These are phyloP conservation scores for Colletotrichum caudatum DNA, from an alignment of 2,329 filamentous ascomycete genomes.

Conservation along the genomic window DNA sequence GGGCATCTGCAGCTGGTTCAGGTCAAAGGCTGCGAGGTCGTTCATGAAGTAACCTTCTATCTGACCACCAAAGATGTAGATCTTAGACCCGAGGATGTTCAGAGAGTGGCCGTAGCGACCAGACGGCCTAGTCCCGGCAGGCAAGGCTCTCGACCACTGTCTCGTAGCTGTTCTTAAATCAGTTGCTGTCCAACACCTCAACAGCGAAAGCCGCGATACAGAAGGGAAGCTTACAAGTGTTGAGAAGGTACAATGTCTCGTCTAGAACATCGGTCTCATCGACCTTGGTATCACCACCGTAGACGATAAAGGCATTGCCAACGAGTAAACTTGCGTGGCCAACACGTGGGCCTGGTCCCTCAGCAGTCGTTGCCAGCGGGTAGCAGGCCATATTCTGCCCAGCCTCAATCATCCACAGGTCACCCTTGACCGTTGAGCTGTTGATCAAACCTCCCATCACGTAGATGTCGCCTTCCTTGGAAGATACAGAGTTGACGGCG, in stretches of 20 bases:
- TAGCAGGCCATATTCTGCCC: constrained; percentile 90
- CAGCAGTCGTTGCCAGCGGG: constrained; percentile 89
- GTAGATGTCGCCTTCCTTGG: constrained; percentile 97
- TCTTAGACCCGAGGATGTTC: constrained; percentile 96
- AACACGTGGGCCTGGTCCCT: constrained; percentile 94
- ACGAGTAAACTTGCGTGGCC: constrained; percentile 94
- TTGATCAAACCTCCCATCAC: constrained; percentile 98
- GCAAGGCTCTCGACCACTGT: constrained; percentile 96
- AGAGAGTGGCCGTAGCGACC: constrained; percentile 96
- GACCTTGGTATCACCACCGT: constrained; percentile 97
- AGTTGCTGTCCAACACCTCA: background rate
- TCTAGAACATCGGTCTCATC: constrained; percentile 92
- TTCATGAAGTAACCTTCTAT: constrained; percentile 99
- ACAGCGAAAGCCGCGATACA: background rate
- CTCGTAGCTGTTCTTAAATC: constrained; percentile 77
- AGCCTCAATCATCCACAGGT: constrained; percentile 97
- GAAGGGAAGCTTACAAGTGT: constrained; percentile 83
- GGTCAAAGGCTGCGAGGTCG: constrained; percentile 92
- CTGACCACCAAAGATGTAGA: constrained; percentile 97
- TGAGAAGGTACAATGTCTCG: constrained; percentile 94
- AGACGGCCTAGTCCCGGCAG: constrained; percentile 84
- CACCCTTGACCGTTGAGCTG: constrained; percentile 94
- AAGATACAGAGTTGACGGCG: constrained; percentile 90
- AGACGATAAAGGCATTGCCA: constrained; percentile 98
- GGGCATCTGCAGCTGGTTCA: constrained; percentile 92